Evolutionary conservation across 177 flowering plant genomes (phyloP).

Genomic region (Vitis hybrid): DNA sequence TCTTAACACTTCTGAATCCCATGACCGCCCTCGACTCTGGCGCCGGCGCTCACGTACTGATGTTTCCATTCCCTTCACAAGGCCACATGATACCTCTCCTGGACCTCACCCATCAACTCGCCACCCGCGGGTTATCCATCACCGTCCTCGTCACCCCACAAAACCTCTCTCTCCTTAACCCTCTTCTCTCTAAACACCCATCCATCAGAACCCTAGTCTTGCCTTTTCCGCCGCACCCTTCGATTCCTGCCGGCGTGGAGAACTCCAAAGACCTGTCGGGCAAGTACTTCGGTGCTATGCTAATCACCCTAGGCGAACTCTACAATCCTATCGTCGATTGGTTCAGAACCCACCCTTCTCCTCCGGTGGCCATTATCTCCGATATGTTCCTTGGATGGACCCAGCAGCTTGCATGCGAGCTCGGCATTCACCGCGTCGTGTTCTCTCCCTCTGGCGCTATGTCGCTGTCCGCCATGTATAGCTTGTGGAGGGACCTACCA

Average conservation of each 20-base stretch:
- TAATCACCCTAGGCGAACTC: conserved; percentile 15
- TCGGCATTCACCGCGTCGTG: conserved; percentile 19
- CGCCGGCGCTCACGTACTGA: conserved; percentile 16
- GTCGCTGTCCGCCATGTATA: conserved; percentile 23
- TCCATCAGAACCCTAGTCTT: conserved; percentile 13
- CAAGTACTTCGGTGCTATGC: neutral
- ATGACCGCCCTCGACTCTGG: neutral
- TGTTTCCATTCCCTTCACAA: conserved; percentile 28
- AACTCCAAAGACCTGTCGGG: conserved; percentile 11
- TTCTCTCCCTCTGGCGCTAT: conserved; percentile 39
- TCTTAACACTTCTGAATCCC: no score
- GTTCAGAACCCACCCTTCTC: conserved; percentile 31
- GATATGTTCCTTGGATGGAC: conserved; percentile 41
- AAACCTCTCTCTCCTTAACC: conserved; percentile 24
- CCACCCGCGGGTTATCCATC: conserved; percentile 23
- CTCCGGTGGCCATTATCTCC: conserved; percentile 28
- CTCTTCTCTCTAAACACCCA: conserved; percentile 23
- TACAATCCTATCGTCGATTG: conserved; percentile 17
- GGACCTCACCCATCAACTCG: conserved; percentile 32
- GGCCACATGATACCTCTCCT: conserved; percentile 39
- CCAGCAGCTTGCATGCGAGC: conserved; percentile 15
- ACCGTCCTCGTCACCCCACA: conserved; percentile 35
- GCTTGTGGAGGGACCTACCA: conserved; percentile 35
- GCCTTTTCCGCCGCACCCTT: conserved; percentile 14
- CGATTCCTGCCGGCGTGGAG: conserved; percentile 12